phyloP scores from a whole-genome alignment of 2,329 filamentous ascomycete species.

The Fusarium poae region DNA sequence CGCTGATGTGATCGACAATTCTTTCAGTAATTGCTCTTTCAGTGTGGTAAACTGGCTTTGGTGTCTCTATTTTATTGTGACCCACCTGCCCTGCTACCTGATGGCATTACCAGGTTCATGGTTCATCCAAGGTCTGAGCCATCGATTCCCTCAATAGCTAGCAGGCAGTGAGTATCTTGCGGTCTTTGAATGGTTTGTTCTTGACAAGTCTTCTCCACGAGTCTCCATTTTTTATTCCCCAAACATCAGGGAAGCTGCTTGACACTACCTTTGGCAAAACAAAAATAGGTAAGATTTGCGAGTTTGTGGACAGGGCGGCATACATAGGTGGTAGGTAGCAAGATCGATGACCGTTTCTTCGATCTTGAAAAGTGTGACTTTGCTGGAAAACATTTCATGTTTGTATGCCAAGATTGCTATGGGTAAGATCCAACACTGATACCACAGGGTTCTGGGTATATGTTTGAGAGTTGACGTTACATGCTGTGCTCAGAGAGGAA shows the following conservation, averaged over 20 bases:
- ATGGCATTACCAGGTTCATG: conserved; percentile 12
- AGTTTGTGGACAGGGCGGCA: neutral
- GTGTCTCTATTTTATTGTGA: too few species aligned
- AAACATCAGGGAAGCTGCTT: neutral
- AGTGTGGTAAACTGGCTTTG: too few species aligned
- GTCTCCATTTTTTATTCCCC: neutral
- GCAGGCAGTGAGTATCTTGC: neutral
- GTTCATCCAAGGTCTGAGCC: neutral
- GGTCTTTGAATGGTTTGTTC: neutral
- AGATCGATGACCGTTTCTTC: neutral
- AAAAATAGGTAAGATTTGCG: conserved; percentile 29
- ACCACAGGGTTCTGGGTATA: neutral
- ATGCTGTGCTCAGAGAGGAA: conserved; percentile 4
- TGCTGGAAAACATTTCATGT: neutral
- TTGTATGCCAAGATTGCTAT: neutral
- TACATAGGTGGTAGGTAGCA: neutral
- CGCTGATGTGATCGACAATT: too few species aligned
- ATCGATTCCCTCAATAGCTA: neutral
- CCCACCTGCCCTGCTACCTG: too few species aligned
- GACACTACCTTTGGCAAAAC: neutral
- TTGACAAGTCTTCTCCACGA: neutral
- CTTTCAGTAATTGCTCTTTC: too few species aligned
- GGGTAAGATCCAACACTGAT: neutral
- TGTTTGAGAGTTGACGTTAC: neutral
- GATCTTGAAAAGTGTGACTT: neutral